A percentile compares a stretch with the other conserved stretches of the same genome.
Conservation (phyloP, 2,329 filamentous ascomycete species). For the Aspergillus sp. region DNA sequence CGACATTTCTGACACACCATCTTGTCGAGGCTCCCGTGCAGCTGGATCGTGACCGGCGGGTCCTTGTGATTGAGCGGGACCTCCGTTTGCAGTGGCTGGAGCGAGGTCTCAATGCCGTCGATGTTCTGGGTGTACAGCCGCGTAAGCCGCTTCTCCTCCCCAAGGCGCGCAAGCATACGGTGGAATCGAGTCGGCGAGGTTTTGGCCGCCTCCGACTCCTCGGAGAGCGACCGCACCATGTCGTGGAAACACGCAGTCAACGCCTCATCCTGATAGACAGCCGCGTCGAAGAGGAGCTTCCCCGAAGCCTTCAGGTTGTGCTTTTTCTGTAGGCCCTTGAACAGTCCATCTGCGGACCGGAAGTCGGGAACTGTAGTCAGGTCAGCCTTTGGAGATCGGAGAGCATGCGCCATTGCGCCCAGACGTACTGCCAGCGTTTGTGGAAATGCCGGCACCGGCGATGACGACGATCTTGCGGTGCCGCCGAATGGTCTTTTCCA, state of each 20-base stretch:
- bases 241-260: slow-evolving; percentile 87
- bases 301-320: slow-evolving; percentile 89
- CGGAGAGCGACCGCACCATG: slow-evolving; percentile 85
- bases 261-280: slow-evolving; percentile 85
- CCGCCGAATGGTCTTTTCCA: slow-evolving; percentile 67
- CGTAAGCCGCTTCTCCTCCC: slow-evolving; percentile 74
- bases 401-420: slow-evolving; percentile 7
- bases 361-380: slow-evolving; percentile 74
- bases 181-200: slow-evolving; percentile 84
- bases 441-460: slow-evolving; percentile 92
- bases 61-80: slow-evolving; percentile 76
- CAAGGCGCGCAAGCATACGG: slow-evolving; percentile 82
- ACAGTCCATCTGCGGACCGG: slow-evolving; percentile 80
- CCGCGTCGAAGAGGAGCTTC: slow-evolving; percentile 93
- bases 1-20: slow-evolving; percentile 96
- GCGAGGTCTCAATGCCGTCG: slow-evolving; percentile 80
- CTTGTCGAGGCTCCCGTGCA: slow-evolving; percentile 86
- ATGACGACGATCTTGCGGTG: slow-evolving; percentile 97
- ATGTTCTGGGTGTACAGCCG: slow-evolving; percentile 96
- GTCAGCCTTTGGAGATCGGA: neutral
- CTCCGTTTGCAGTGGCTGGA: slow-evolving; percentile 68
- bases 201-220: slow-evolving; percentile 53
- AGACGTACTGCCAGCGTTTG: slow-evolving; percentile 77
- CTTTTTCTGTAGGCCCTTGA: slow-evolving; percentile 72
- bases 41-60: slow-evolving; percentile 79